Base-by-base conservation (phyloP, 1,139 yeast genomes). In the Kodamaea suecica region DNA sequence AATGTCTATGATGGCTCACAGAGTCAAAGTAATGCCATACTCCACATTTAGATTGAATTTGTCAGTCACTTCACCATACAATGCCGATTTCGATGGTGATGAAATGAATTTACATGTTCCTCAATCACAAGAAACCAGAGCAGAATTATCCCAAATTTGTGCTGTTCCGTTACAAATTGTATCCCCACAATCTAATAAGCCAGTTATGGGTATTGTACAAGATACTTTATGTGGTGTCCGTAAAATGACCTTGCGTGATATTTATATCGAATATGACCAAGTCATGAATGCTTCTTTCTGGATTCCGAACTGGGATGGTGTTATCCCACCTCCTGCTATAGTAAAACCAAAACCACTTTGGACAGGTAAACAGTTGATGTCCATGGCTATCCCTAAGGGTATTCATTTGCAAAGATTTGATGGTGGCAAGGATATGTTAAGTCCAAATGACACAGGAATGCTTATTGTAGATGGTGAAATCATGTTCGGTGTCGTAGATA, bases 1-100 rank as follows among this genome's bases (percentile, higher is more conserved):
- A 65, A 92, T 94, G 97, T 88, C 97, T 42, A 94, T 94, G 98
- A 94, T 94, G 98, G 95, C 97, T n/a, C 99, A 94, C 60, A 78
- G 97, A 66, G 98, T 92, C 27, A 88, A 86, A 58, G 98, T 92
- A 34, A 90, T 94, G 96, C 99, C 99, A 10, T 94, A 90, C 58
- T 90, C 97, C 4, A 92, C 99, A 0, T 94, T 94, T 71, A 81
- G 99, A 67, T 73, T 94, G 67, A 94, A 92, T 59, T 71, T 94
- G 59, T 92, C 97, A 11, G 98, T 92, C 34, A 92, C 98, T 0
- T 87, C 97, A 11, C 99, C 99, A 17, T 94, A 94, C 66, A 94
- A 94, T 66, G 99, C 99, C 33, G 99, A 94, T 84, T 94, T 94
- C 73, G 99, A 94, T 70, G 99, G 99, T 73, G 99, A 94, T 64